Base-by-base conservation (phyloP, 805 yeast species). In the Lipomyces yamanashiensis region DNA sequence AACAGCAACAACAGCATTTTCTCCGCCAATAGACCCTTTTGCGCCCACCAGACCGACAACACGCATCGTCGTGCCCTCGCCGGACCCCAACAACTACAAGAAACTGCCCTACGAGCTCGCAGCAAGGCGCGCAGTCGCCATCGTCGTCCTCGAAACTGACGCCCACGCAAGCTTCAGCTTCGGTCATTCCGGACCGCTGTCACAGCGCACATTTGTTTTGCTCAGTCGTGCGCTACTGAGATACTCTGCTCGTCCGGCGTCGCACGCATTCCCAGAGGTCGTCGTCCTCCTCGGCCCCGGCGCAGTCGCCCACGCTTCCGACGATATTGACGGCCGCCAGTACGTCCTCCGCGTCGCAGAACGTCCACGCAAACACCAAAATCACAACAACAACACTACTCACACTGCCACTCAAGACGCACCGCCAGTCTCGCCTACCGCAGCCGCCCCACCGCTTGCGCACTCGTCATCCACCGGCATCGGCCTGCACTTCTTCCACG, bases 231-330 rank as follows among this genome's bases (percentile, higher is more conserved):
- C 63, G 2, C 39, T 66, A 7, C 33, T 66, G 51, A 58, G 69
- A 12, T 66, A 63, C 54, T 39, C 62, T 12, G 17, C 23, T 3
- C 23, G 39, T 4, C 44, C 64, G 21, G 12, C 28, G 17, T 39
- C 63, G 1, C 44, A 39, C 33, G 8, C 60, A 1, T 8, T 60
- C 13, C 69, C 69, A 2, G 67, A 63, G 9, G 49, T 19, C 2
- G 56, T 58, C 33, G 45, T 66, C 10, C 28, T 41, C 12, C 59
- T 66, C 19, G 36, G 55, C 12, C 40, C 51, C 10, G 68, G 57
- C 15, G 45, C 69, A 5, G 69, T 62, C 40, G 69, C 69, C 15
- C 56, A 64, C 34, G 69, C 69, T 15, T 64, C 68, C 8, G 69
- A 66, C 51, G 69, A 66, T 47, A 52, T 66, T 49, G 47, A 53